Conservation (phyloP, 352 stramenopile genomes). For the Phytophthora pinifolia region DNA sequence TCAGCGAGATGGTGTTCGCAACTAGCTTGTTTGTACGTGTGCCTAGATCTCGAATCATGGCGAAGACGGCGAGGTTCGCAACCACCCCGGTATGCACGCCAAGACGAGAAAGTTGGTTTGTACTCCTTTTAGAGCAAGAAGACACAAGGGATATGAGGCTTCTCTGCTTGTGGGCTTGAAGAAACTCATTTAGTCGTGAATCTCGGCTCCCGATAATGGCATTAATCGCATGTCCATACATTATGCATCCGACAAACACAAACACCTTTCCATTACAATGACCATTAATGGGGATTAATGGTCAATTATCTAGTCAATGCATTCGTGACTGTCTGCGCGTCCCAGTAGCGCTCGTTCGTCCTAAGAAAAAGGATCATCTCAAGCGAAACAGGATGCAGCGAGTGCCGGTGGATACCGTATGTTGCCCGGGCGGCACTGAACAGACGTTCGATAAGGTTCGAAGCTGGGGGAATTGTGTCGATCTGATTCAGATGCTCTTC, state of each 20-base stretch:
- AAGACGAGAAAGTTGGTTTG: slow-evolving; percentile 32
- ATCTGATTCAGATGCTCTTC: slow-evolving; percentile 7
- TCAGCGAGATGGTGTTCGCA: slow-evolving; percentile 33
- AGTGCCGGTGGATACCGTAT: background rate
- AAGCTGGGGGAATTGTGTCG: slow-evolving; percentile 7
- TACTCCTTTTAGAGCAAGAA: slow-evolving; percentile 64
- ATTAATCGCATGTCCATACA: too few relatives aligned
- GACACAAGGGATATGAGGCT: background rate
- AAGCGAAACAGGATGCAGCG: background rate
- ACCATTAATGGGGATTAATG: too few relatives aligned
- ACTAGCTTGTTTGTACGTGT: background rate
- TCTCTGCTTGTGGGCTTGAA: background rate
- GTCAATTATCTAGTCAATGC: background rate
- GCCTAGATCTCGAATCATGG: slow-evolving; percentile 44
- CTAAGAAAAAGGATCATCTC: background rate
- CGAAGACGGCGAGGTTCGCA: slow-evolving; percentile 29
- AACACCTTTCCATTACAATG: too few relatives aligned
- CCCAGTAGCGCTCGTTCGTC: background rate
- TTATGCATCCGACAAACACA: too few relatives aligned
- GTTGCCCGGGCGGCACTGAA: slow-evolving; percentile 7
- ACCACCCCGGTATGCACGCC: slow-evolving; percentile 23
- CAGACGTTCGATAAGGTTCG: slow-evolving; percentile 3
- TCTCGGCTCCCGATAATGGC: too few relatives aligned
- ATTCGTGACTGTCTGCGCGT: background rate
- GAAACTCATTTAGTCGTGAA: too few relatives aligned